Percentiles rank a stretch among this genome's conserved stretches.
Evolutionary conservation across 192 early-diverging fungal genomes (phyloP).

Genomic region (Lobosporangium transversale): DNA sequence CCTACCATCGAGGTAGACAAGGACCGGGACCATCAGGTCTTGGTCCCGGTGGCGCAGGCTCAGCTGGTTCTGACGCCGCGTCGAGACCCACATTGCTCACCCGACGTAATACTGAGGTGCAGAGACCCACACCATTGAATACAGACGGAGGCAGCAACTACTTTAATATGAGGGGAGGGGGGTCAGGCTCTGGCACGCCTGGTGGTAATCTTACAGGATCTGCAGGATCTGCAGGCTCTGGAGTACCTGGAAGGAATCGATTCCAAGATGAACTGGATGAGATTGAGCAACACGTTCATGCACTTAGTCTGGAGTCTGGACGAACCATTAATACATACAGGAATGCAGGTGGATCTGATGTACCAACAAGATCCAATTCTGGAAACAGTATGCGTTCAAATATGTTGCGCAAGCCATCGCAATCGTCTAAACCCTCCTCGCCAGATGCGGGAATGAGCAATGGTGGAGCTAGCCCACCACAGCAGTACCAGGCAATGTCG

Average conservation of each 20-base stretch:
- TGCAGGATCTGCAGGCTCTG: not conserved
- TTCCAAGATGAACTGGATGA: slow-evolving; percentile 47
- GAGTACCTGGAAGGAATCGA: slow-evolving; percentile 13
- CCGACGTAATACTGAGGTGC: slow-evolving; percentile 40
- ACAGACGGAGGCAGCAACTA: slow-evolving; percentile 7
- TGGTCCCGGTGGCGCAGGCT: slow-evolving; percentile 9
- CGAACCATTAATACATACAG: slow-evolving; percentile 1
- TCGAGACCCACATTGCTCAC: slow-evolving; percentile 12
- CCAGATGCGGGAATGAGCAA: slow-evolving; percentile 1
- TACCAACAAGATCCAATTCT: slow-evolving; percentile 19
- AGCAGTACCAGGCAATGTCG: not conserved
- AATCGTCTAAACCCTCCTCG: not conserved
- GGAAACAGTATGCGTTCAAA: slow-evolving; percentile 5
- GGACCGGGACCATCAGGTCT: slow-evolving; percentile 25
- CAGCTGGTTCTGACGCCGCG: slow-evolving; percentile 35
- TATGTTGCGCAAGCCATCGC: slow-evolving; percentile 12
- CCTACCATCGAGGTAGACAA: not conserved
- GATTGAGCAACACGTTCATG: slow-evolving; percentile 30
- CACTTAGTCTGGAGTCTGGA: slow-evolving; percentile 16
- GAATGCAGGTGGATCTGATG: not conserved
- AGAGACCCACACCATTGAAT: slow-evolving; percentile 20
- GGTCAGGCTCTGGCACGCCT: slow-evolving; percentile 4
- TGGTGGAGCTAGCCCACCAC: slow-evolving; percentile 10
- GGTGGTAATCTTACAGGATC: not conserved
- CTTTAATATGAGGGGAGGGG: not conserved